Base-by-base conservation (phyloP, 192 early-diverging fungal species). In the Paraglomus brasilianum region DNA sequence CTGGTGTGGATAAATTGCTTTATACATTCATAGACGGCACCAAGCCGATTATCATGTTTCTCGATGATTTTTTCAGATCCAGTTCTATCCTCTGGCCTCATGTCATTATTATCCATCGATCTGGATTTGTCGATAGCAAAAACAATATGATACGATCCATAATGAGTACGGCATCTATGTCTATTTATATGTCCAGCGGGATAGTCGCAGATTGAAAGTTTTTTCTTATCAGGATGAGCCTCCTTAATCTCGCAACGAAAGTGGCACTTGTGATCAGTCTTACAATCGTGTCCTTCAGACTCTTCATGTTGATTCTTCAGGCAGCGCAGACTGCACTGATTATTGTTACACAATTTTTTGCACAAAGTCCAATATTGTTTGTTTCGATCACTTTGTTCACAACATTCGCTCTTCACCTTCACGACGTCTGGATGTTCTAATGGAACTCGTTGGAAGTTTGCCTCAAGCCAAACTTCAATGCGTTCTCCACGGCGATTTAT, bases 21-120 rank as follows among this genome's bases (percentile, higher is more conserved):
- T 49, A 49, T n/a, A 38, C 61, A 59, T n/a, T 72, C 70, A 42
- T 72, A 72, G 8, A 65, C 70, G 8, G 70, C 70, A 9, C 70
- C 70, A 8, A 72, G 30, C 30, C 70, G 70, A 72, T 72, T 72
- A n/a, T 72, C 19, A 55, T 72, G 70, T 8, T 24, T 19, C 24
- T 2, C 17, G 0, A 17, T 14, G 6, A 72, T 41, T 30, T 0
- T 5, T 1, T 4, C 22, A 11, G 39, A 53, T 44, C 13, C 36
- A 5, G 46, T 43, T 15, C 39, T 68, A 21, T 14, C 9, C 24
- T 13, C 40, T 42, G 62, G 70, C 21, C 11, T 2, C 15, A 41
- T 49, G 22, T 72, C 70, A 2, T 0, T 9, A n/a, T 0, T 5
- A 53, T 0, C 6, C 70, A 72, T 72, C 0, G 70, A 72, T 5